phyloP scores from a whole-genome alignment of 768 basidiomycete genomes.

The Calocybe indica region DNA sequence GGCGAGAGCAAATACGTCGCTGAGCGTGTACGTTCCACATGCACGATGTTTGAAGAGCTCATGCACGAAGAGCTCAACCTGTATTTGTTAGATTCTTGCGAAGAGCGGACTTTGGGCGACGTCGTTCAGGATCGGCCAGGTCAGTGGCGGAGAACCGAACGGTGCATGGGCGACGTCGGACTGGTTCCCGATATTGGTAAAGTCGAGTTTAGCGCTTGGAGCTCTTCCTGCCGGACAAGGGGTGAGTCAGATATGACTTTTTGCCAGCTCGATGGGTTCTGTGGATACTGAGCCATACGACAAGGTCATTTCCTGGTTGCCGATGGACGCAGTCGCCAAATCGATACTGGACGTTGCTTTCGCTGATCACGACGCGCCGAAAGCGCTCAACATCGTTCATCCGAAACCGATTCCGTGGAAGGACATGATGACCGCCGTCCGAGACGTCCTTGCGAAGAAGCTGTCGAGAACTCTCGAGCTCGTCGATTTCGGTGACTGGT shows the following conservation, averaged over 20 bases:
- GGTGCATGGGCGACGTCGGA: conserved; percentile 28
- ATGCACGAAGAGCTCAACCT: background rate
- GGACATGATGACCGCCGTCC: conserved; percentile 13
- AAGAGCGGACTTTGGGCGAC: conserved; percentile 17
- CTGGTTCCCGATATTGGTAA: conserved; percentile 29
- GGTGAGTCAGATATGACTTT: conserved; percentile 10
- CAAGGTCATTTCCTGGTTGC: conserved; percentile 29
- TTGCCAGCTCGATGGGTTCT: background rate
- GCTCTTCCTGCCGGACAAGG: conserved; percentile 14
- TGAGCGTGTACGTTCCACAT: background rate
- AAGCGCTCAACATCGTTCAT: conserved; percentile 27
- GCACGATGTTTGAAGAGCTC: background rate
- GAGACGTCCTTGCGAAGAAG: conserved; percentile 1
- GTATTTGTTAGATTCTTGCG: conserved; percentile 14
- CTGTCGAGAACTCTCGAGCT: conserved; percentile 3
- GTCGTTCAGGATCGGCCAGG: conserved; percentile 25
- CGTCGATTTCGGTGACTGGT: conserved; percentile 17
- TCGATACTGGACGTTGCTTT: conserved; percentile 25
- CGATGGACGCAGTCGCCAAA: conserved; percentile 20
- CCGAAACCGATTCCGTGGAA: conserved; percentile 27
- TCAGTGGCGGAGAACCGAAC: conserved; percentile 20
- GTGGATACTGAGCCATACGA: too few relatives aligned
- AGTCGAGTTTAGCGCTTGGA: conserved; percentile 20
- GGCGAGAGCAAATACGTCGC: background rate
- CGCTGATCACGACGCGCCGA: conserved; percentile 7